These are phyloP conservation scores for Microthyrium microscopicum DNA, from an alignment of 2,329 filamentous ascomycete genomes.

Conservation along the genomic window DNA sequence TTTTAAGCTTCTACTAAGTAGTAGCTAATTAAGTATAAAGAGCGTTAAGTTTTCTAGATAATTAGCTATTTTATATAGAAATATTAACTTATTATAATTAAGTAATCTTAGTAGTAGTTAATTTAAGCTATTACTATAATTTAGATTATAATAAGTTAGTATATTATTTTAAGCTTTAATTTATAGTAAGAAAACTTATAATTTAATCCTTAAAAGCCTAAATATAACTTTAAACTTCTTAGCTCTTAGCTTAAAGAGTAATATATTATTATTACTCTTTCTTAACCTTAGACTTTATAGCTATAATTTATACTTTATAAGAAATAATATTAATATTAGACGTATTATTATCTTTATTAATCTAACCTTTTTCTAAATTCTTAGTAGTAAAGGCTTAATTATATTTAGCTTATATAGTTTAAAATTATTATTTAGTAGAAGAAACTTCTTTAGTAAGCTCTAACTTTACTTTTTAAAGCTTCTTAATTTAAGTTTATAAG, in stretches of 20 bases:
- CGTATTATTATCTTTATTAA: slow-evolving; percentile 18
- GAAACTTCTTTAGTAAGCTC: slow-evolving; percentile 38
- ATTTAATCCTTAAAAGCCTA: slow-evolving; percentile 47
- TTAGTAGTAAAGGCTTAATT: slow-evolving; percentile 37
- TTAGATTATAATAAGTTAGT: slow-evolving; percentile 15
- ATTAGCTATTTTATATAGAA: slow-evolving; percentile 9
- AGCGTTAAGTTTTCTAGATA: slow-evolving; percentile 17
- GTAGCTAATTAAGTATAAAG: slow-evolving; percentile 25
- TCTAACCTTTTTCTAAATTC: slow-evolving; percentile 29
- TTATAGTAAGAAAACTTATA: slow-evolving; percentile 14
- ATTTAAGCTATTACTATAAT: slow-evolving; percentile 22
- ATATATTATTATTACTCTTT: slow-evolving; percentile 22
- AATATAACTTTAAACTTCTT: slow-evolving; percentile 43
- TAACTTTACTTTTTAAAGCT: slow-evolving; percentile 34
- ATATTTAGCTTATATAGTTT: slow-evolving; percentile 43
- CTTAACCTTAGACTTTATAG: slow-evolving; percentile 24
- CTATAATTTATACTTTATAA: slow-evolving; percentile 20
- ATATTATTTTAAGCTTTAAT: no score
- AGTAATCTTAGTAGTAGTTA: slow-evolving; percentile 18
- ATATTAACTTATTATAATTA: slow-evolving; percentile 12
- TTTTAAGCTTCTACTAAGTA: slow-evolving; percentile 29
- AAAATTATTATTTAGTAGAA: slow-evolving; percentile 40
- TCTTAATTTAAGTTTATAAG: slow-evolving; percentile 29
- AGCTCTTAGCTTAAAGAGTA: slow-evolving; percentile 20
- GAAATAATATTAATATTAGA: slow-evolving; percentile 17